Conservation (phyloP, 2,329 filamentous ascomycete genomes). For the Kalmusia sp. region DNA sequence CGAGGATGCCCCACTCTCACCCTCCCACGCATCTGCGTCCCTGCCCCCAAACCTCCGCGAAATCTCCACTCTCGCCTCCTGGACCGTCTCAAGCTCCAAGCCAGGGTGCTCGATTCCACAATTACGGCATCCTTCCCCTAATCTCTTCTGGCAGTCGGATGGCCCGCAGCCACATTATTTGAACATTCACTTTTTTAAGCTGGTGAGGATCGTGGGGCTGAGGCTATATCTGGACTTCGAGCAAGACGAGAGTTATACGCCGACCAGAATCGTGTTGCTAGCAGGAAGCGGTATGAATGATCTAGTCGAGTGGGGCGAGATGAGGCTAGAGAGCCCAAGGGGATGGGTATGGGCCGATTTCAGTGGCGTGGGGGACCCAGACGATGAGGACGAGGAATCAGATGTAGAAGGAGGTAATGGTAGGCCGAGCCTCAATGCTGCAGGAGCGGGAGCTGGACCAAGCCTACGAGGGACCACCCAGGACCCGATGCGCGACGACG, state of each 20-base stretch:
- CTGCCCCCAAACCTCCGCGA: conserved; percentile 69
- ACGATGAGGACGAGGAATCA: conserved; percentile 23
- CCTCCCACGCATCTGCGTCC: not conserved
- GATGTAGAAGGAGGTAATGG: conserved; percentile 26
- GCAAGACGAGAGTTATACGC: conserved; percentile 94
- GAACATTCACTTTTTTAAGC: conserved; percentile 78
- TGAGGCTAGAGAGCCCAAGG: conserved; percentile 78
- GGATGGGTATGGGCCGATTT: conserved; percentile 92
- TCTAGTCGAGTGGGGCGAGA: conserved; percentile 83
- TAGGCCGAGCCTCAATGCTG: conserved; percentile 15
- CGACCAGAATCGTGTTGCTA: conserved; percentile 86
- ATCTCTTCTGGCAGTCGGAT: conserved; percentile 84
- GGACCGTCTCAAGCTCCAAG: conserved; percentile 83
- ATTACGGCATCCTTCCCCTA: conserved; percentile 74
- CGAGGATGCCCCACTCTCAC: not conserved
- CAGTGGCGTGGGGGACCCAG: conserved; percentile 62
- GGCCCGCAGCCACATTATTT: conserved; percentile 83
- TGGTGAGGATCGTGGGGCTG: conserved; percentile 57
- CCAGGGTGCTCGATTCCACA: conserved; percentile 80
- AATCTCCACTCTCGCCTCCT: conserved; percentile 82
- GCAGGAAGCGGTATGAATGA: conserved; percentile 93
- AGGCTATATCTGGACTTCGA: conserved; percentile 90
- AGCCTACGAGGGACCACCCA: not conserved
- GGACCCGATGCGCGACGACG: conserved; percentile 1
- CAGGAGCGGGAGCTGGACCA: conserved; percentile 11